These are phyloP conservation scores for Cadophora luteo-olivacea DNA, from an alignment of 2,329 filamentous ascomycete species.

Conservation along the genomic window DNA sequence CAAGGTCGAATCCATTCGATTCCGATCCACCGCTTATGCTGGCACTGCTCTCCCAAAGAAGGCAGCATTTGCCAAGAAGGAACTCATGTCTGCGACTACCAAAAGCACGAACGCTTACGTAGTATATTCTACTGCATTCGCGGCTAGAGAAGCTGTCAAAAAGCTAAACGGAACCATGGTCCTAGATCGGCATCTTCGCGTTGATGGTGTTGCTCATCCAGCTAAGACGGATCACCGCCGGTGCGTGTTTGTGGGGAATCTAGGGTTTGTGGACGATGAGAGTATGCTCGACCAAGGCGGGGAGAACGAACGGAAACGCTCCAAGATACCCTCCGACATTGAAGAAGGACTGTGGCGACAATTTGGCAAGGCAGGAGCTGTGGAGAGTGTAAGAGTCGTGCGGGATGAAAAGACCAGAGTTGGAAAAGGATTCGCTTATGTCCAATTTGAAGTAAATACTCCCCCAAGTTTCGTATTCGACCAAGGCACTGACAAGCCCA, in stretches of 20 bases:
- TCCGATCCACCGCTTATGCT: slow-evolving; percentile 90
- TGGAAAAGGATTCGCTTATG: slow-evolving; percentile 96
- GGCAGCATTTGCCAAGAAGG: slow-evolving; percentile 90
- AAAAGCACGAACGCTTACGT: slow-evolving; percentile 94
- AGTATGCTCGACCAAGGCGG: slow-evolving; percentile 70
- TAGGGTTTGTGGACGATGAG: slow-evolving; percentile 95
- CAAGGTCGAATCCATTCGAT: slow-evolving; percentile 89
- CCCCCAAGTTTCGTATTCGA: neutral
- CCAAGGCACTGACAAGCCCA: slow-evolving; percentile 44
- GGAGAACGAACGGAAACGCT: slow-evolving; percentile 74
- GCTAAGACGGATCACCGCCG: slow-evolving; percentile 81
- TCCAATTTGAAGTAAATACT: slow-evolving; percentile 78
- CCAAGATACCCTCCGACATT: slow-evolving; percentile 78
- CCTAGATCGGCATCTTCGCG: slow-evolving; percentile 86
- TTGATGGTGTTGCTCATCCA: slow-evolving; percentile 90
- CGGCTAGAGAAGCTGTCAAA: slow-evolving; percentile 77
- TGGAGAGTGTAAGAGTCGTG: slow-evolving; percentile 93
- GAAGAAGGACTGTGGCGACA: slow-evolving; percentile 93
- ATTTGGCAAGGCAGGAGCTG: slow-evolving; percentile 77
- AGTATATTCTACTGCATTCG: slow-evolving; percentile 79
- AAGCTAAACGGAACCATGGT: slow-evolving; percentile 84
- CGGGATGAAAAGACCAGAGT: slow-evolving; percentile 90
- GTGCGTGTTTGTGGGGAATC: slow-evolving; percentile 95
- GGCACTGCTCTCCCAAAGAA: slow-evolving; percentile 82
- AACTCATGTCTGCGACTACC: slow-evolving; percentile 89